phyloP scores from a whole-genome alignment of 2,329 filamentous ascomycete genomes.

The Atkinsonella hypoxylon region DNA sequence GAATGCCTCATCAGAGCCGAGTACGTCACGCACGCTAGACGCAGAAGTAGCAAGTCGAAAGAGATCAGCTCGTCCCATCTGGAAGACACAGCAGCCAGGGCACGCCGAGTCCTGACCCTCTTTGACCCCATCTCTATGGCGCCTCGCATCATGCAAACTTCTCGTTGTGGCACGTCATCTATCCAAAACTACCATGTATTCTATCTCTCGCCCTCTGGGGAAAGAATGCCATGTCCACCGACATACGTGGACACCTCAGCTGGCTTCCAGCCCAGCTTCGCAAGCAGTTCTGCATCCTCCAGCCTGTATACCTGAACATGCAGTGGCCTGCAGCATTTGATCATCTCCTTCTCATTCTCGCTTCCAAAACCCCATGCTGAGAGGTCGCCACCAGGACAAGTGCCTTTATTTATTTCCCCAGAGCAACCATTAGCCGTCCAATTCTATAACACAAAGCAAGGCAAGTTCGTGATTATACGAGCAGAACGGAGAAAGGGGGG shows the following conservation, averaged over 20 bases:
- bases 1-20: too few relatives aligned
- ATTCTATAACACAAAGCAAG: too few relatives aligned
- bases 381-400: conserved; percentile 71
- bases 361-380: conserved; percentile 72
- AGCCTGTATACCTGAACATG: conserved; percentile 62
- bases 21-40: too few relatives aligned
- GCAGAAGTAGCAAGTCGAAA: too few relatives aligned
- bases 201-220: conserved; percentile 13
- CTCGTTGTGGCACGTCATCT: neutral
- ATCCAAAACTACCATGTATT: neutral
- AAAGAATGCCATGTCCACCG: conserved; percentile 47
- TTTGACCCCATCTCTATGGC: too few relatives aligned
- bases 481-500: too few relatives aligned
- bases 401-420: conserved; percentile 26
- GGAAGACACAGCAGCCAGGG: neutral
- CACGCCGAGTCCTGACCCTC: too few relatives aligned
- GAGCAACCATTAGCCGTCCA: neutral
- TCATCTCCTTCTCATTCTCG: conserved; percentile 54
- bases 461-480: too few relatives aligned
- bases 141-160: neutral
- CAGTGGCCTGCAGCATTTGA: conserved; percentile 59
- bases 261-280: conserved; percentile 46
- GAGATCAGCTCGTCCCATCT: neutral
- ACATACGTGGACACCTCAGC: conserved; percentile 48
- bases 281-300: conserved; percentile 37